Conservation (phyloP, 371 early-diverging fungal genomes). For the Massospora cicadina region DNA sequence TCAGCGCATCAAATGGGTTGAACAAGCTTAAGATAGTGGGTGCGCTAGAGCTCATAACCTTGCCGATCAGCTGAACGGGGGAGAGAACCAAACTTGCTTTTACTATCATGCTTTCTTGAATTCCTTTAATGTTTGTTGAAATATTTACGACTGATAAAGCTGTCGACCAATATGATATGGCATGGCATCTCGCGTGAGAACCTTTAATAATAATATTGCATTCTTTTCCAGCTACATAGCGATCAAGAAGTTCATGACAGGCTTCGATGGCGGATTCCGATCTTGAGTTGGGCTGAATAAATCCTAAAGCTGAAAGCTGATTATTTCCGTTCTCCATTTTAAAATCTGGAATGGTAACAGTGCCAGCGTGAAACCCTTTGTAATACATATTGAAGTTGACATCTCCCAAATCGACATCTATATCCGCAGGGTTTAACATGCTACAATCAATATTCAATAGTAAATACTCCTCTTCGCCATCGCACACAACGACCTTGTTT, state of each 20-base stretch:
- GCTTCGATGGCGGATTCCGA: background rate
- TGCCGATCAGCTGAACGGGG: background rate
- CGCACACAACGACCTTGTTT: background rate
- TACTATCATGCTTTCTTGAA: background rate
- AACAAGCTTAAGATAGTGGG: background rate
- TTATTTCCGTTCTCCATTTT: background rate
- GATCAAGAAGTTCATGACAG: background rate
- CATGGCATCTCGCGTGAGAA: background rate
- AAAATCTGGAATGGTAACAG: background rate
- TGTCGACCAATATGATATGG: background rate
- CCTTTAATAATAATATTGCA: background rate
- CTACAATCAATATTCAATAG: background rate
- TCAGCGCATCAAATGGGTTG: background rate
- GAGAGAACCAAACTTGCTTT: background rate
- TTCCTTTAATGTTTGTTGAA: background rate
- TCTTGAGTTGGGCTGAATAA: background rate
- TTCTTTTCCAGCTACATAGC: background rate
- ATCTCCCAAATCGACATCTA: background rate
- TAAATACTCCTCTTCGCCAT: background rate
- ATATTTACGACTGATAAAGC: background rate
- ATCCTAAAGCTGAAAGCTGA: background rate
- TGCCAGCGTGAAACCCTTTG: background rate
- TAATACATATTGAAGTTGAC: background rate
- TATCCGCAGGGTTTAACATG: background rate
- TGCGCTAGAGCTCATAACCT: background rate